Evolutionary conservation across 768 basidiomycete species (phyloP), one percentile per base, ranked within the genome.

Genomic region (Cantharellus cinnabarinus): DNA sequence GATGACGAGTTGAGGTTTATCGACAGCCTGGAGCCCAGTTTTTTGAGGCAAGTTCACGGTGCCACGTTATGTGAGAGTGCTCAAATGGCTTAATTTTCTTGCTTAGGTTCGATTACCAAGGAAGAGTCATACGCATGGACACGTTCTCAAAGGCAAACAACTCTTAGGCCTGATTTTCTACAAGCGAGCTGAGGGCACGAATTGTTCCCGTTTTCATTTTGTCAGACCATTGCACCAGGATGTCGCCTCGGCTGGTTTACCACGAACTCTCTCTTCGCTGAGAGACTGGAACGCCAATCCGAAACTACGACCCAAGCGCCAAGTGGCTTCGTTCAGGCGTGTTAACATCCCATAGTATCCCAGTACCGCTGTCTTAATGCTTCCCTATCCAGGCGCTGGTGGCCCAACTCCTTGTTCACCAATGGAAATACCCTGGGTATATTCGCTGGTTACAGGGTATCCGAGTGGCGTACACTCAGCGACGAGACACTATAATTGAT

Each of bases 41-140:
- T 10, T 48, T 29, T 48, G 10, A 48, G 29, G 44, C 29, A 48
- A 48, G 44, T 29, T 48, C 29, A 48, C 44, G 10, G 29, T 10
- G 10, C 10, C 29, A 10, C 10, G 44, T 29, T 48, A 48, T 48
- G 10, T 10, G 10, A 10, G 10, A 48, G 29, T 48, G 29, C 44
- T 48, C 44, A 29, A 48, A 29, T 10, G 29, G 20, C 20, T 29
- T 29, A 48, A 10, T 29, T 48, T 48, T 48, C 44, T 48, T 29
- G 29, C 44, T 48, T 48, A 80, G 77, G 50, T 71, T 82, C 64
- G 87, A 90, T 67, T 79, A 78, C 62, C 78, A 90, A 67, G 88
- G 87, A 2, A 79, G 88, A 39, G 88, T 93, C 50, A 79, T 93
- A 60, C 81, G 86, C 2, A 70, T 90, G 41, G 89, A 90, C 65